Percentiles rank a stretch among this genome's conserved stretches.
Conservation (phyloP, 1,284 basidiomycete species). For the Sanghuangporus baumii region DNA sequence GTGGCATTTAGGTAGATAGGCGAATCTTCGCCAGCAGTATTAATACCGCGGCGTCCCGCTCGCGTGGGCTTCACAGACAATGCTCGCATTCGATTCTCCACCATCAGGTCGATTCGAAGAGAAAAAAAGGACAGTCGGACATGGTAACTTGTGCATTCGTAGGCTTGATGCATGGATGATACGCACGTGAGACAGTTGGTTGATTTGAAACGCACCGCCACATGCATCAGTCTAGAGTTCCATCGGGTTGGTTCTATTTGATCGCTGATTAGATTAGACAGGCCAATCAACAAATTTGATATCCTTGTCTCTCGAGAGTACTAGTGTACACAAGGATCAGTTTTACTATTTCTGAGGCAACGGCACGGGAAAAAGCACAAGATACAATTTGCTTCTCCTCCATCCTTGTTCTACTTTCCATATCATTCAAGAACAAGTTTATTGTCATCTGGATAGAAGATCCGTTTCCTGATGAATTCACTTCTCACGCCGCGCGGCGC, state of each 20-base stretch:
- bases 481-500: neutral
- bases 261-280: neutral
- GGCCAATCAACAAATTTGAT: neutral
- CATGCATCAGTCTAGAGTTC: neutral
- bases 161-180: too few species aligned
- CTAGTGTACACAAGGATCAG: too few species aligned
- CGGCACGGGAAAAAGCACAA: neutral
- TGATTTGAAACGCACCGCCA: neutral
- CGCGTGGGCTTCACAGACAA: too few species aligned
- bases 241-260: neutral
- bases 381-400: neutral
- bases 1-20: neutral
- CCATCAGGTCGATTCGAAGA: too few species aligned
- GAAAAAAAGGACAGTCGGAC: too few species aligned
- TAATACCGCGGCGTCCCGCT: too few species aligned
- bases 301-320: neutral
- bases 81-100: too few species aligned
- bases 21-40: too few species aligned
- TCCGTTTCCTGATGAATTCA: neutral
- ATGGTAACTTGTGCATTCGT: too few species aligned
- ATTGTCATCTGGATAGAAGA: neutral
- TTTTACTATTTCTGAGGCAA: too few species aligned
- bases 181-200: neutral
- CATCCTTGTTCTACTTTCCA: neutral
- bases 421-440: neutral